phyloP scores from a whole-genome alignment of 129 eudicot genomes.

The Lactuca sativa region DNA sequence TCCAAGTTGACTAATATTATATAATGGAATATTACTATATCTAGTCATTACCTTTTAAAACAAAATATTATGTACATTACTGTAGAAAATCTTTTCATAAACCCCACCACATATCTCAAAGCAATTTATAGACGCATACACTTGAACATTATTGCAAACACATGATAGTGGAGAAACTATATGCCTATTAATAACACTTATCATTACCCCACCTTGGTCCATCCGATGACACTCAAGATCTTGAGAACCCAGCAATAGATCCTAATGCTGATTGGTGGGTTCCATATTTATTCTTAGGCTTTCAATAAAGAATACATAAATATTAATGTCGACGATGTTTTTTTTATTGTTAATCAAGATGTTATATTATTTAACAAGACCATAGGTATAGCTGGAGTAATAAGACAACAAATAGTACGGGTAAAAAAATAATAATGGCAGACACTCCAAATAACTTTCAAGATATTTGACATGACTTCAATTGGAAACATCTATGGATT shows the following conservation, averaged over 20 bases:
- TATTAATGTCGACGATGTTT: background rate
- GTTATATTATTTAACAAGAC: background rate
- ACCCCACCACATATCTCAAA: background rate
- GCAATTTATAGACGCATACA: background rate
- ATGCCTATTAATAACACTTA: background rate
- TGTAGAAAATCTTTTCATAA: background rate
- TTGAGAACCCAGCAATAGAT: background rate
- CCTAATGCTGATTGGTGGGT: constrained; percentile 9
- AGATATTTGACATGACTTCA: constrained; percentile 36
- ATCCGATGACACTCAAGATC: background rate
- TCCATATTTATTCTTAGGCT: constrained; percentile 1
- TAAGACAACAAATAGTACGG: background rate
- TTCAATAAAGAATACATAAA: background rate
- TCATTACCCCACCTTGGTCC: constrained; percentile 15
- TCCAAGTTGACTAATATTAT: background rate
- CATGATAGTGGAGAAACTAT: constrained; percentile 9
- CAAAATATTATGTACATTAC: background rate
- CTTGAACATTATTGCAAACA: background rate
- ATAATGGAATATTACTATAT: too few relatives aligned
- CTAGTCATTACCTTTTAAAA: background rate
- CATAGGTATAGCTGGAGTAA: constrained; percentile 9
- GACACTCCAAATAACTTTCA: constrained; percentile 40
- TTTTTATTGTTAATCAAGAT: background rate
- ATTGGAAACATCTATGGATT: constrained; percentile 27
- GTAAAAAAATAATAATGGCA: constrained; percentile 27